Evolutionary conservation across 352 stramenopile species (phyloP).

Genomic region (Phytophthora sansomeana): DNA sequence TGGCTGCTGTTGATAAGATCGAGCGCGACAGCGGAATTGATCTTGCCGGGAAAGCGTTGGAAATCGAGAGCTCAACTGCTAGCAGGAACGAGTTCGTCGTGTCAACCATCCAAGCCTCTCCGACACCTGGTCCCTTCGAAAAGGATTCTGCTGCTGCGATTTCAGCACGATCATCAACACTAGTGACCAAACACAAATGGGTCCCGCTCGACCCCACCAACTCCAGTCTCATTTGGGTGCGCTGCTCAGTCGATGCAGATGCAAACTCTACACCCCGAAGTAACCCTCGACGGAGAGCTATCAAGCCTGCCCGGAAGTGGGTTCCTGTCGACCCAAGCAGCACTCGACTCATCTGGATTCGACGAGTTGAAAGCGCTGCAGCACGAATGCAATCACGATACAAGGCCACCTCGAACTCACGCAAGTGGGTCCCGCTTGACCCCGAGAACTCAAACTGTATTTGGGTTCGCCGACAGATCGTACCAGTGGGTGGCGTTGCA

Average conservation of each 20-base stretch:
- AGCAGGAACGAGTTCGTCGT: background rate
- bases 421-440: constrained; percentile 26
- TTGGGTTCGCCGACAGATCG: constrained; percentile 16
- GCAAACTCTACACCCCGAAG: constrained; percentile 16
- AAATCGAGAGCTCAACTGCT: background rate
- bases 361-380: constrained; percentile 14
- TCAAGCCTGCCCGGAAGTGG: constrained; percentile 18
- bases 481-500: background rate
- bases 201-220: constrained; percentile 29
- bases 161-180: background rate
- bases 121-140: background rate
- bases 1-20: background rate
- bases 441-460: constrained; percentile 20
- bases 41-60: background rate
- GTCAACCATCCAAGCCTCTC: background rate
- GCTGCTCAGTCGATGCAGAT: background rate
- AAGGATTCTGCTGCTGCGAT: constrained; percentile 1
- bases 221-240: constrained; percentile 33
- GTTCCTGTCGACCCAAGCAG: constrained; percentile 27
- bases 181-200: constrained; percentile 14
- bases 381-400: constrained; percentile 27
- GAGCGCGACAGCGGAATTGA: background rate
- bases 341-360: constrained; percentile 28
- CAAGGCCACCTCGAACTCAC: constrained; percentile 20
- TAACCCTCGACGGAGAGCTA: constrained; percentile 11